Evolutionary conservation across 805 yeast species (phyloP).

Genomic region (Suhomyces xylopsoci): DNA sequence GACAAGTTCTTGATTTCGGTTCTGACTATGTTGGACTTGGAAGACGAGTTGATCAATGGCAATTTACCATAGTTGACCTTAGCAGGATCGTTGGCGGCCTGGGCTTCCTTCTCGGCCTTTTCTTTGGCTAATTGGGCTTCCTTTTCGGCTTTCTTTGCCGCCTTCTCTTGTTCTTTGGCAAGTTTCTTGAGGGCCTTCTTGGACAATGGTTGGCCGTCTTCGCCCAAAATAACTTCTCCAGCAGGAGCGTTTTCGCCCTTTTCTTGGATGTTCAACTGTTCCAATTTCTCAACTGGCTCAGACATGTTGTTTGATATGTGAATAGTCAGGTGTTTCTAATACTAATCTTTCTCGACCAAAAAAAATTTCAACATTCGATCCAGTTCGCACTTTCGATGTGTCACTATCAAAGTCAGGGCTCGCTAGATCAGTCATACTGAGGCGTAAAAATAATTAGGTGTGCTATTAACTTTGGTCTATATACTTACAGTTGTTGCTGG

Average conservation of each 20-base stretch:
- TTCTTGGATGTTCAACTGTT: slow-evolving; percentile 19
- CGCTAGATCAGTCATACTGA: not conserved
- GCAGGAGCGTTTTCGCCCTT: slow-evolving; percentile 12
- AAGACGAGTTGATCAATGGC: slow-evolving; percentile 77
- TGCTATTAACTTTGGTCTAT: not conserved
- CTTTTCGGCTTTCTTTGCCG: slow-evolving; percentile 85
- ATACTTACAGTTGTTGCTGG: not conserved
- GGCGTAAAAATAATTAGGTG: not conserved
- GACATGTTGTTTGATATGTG: slow-evolving; percentile 16
- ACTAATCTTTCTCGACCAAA: not conserved
- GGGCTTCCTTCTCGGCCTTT: slow-evolving; percentile 74
- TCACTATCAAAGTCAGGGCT: not conserved
- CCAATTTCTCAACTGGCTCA: slow-evolving; percentile 23
- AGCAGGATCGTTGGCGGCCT: slow-evolving; percentile 77
- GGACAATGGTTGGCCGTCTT: slow-evolving; percentile 83
- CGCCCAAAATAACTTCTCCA: slow-evolving; percentile 43
- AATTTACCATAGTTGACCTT: slow-evolving; percentile 84
- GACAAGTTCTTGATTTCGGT: slow-evolving; percentile 53
- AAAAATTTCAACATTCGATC: not conserved
- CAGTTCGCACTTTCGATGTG: not conserved
- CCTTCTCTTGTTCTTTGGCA: slow-evolving; percentile 90
- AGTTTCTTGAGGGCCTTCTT: slow-evolving; percentile 95
- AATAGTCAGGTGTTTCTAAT: not conserved
- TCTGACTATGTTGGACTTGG: slow-evolving; percentile 66
- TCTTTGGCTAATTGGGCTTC: slow-evolving; percentile 86